Base-by-base conservation (phyloP, 2,329 filamentous ascomycete species). In the Talaromyces atroroseus region DNA sequence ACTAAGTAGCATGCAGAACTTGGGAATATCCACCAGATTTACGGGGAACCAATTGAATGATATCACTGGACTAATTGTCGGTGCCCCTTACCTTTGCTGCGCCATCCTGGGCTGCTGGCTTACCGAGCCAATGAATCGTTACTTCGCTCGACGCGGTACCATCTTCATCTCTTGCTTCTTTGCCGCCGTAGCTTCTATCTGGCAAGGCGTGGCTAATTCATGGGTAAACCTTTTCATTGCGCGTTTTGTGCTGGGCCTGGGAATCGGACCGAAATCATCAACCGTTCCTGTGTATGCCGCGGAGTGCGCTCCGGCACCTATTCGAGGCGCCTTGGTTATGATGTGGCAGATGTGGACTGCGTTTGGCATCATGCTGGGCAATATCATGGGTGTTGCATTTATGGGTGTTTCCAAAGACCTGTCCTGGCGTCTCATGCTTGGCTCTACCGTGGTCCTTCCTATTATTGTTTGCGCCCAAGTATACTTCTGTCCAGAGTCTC, bases 381-480 rank as follows among this genome's bases (percentile, higher is more conserved):
- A 77, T 60, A 75, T 76, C 57, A 76, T 77, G 65, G 76, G 75
- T 14, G 74, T 79, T 20, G 76, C 75, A 7, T 78, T 79, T 59
- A 71, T 71, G 64, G 62, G 64, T n/a, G 60, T 74, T 10, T 62
- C 66, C 29, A 49, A 75, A 21, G 82, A 84, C 24, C 76, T 80
- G 24, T 73, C 84, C 61, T 89, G 86, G 86, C 80, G 86, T 29
- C 73, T 88, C 32, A 87, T 88, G 82, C 79, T 89, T 64, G 84
- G 80, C 2, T 87, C 83, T 7, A 85, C 86, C 7, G 80, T 87
- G 61, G 76, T 87, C 1, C 81, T 82, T 2, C 80, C 82, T 18
- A 68, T 87, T 6, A 63, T 84, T 44, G 82, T 84, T 56, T 81
- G 79, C 64, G 68, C 64, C 8, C 75, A 85, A 20, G 85, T 89